These are phyloP conservation scores for Sordariomycetes sp. DNA, from an alignment of 2,329 filamentous ascomycete genomes.

Conservation along the genomic window DNA sequence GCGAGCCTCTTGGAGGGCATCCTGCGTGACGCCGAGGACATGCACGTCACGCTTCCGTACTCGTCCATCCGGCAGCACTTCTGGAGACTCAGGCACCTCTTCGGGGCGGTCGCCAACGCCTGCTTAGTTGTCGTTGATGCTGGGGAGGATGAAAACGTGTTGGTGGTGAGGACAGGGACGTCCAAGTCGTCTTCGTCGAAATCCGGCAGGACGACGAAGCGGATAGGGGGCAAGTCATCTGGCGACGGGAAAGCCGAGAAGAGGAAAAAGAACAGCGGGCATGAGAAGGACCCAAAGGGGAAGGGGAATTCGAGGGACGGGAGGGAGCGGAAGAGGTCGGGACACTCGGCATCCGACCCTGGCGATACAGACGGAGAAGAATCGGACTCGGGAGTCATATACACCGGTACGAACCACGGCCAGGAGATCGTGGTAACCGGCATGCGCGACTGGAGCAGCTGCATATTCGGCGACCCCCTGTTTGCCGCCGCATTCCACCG, in stretches of 20 bases:
- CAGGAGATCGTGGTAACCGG: constrained; percentile 30
- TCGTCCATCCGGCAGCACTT: constrained; percentile 41
- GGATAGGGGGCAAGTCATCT: too few species aligned
- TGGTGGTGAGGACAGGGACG: constrained; percentile 21
- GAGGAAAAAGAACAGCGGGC: background rate
- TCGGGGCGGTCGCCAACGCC: constrained; percentile 41
- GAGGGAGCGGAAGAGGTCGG: constrained; percentile 1
- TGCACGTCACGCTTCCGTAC: constrained; percentile 47
- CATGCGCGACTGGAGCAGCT: constrained; percentile 47
- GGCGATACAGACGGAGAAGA: background rate
- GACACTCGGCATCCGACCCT: background rate
- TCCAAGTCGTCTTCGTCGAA: background rate
- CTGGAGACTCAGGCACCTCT: constrained; percentile 30
- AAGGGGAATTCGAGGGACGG: constrained; percentile 3
- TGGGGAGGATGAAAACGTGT: constrained; percentile 35
- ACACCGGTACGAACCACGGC: background rate
- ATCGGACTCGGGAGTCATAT: background rate
- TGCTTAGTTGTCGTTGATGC: constrained; percentile 44
- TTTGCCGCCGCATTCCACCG: constrained; percentile 38
- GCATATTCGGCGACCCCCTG: constrained; percentile 49
- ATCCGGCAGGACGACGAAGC: background rate
- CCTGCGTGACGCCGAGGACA: constrained; percentile 49
- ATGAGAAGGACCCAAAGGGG: background rate
- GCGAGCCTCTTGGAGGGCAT: constrained; percentile 43
- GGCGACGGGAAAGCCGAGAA: background rate